Percentiles rank a stretch among this genome's conserved stretches.
Conservation (phyloP, 805 yeast species). For the Sugiyamaella floridensis region DNA sequence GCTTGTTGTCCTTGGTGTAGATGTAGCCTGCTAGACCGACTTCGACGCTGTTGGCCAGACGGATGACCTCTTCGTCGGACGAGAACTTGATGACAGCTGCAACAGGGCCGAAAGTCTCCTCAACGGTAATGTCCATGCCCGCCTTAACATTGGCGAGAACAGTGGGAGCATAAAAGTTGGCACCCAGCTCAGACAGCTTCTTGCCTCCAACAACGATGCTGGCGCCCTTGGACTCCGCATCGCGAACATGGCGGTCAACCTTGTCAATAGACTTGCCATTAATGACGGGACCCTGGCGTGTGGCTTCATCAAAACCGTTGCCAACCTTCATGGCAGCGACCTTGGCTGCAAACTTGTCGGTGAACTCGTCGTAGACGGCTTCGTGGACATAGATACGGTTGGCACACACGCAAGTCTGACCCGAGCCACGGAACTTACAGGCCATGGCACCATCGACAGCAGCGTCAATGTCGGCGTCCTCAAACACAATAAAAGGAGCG, state of each 20-base stretch:
- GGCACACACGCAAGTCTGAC: slow-evolving; percentile 81
- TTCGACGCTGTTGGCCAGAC: slow-evolving; percentile 55
- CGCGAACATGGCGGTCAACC: slow-evolving; percentile 56
- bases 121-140: slow-evolving; percentile 50
- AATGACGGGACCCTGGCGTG: slow-evolving; percentile 74
- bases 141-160: slow-evolving; percentile 52
- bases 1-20: slow-evolving; percentile 48
- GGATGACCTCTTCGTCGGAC: slow-evolving; percentile 57
- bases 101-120: slow-evolving; percentile 81
- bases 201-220: slow-evolving; percentile 56
- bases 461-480: slow-evolving; percentile 61
- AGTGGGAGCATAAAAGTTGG: slow-evolving; percentile 63
- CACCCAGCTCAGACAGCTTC: slow-evolving; percentile 50
- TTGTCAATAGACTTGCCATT: slow-evolving; percentile 56
- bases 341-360: slow-evolving; percentile 41
- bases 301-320: slow-evolving; percentile 49
- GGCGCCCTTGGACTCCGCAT: slow-evolving; percentile 63
- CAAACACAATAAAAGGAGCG: slow-evolving; percentile 72
- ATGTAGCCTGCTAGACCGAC: slow-evolving; percentile 78
- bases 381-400: slow-evolving; percentile 65
- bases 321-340: slow-evolving; percentile 50
- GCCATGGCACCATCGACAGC: slow-evolving; percentile 64
- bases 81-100: slow-evolving; percentile 63
- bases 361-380: slow-evolving; percentile 58
- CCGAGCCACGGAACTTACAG: slow-evolving; percentile 69